These are phyloP conservation scores for Trichoderma virens DNA, from an alignment of 495 filamentous ascomycete genomes.

Conservation along the genomic window DNA sequence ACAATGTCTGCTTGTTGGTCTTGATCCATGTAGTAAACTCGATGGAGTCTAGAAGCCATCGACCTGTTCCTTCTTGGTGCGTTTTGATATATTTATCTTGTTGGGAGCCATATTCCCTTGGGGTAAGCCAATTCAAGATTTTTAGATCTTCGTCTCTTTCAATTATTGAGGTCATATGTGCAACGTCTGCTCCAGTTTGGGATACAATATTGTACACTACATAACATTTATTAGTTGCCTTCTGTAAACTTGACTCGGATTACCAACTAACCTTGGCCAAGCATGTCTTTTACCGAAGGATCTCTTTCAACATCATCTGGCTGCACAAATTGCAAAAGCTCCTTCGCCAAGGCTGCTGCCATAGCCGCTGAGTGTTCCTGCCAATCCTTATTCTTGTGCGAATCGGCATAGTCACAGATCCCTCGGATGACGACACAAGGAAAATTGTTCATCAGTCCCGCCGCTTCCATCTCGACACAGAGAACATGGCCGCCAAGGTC, in stretches of 20 bases:
- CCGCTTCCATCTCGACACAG: no score
- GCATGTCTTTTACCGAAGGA: not conserved
- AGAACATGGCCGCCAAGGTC: slow-evolving; percentile 12
- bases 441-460: no score
- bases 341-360: not conserved
- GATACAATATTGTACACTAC: not conserved
- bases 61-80: slow-evolving; percentile 26
- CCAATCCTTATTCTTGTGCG: not conserved
- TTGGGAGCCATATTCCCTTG: not conserved
- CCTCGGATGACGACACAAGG: slow-evolving; percentile 30
- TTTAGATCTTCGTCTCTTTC: not conserved
- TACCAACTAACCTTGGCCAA: not conserved
- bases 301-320: not conserved
- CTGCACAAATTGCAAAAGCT: not conserved
- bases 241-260: not conserved
- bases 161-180: not conserved
- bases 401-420: slow-evolving; percentile 19
- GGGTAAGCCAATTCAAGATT: not conserved
- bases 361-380: not conserved
- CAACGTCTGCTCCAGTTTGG: not conserved
- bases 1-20: slow-evolving; percentile 22
- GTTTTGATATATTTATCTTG: not conserved
- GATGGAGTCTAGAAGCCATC: slow-evolving; percentile 29
- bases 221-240: not conserved
- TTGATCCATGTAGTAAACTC: slow-evolving; percentile 27